Conservation (phyloP, 2,329 filamentous ascomycete species). For the Aspergillus unguis region DNA sequence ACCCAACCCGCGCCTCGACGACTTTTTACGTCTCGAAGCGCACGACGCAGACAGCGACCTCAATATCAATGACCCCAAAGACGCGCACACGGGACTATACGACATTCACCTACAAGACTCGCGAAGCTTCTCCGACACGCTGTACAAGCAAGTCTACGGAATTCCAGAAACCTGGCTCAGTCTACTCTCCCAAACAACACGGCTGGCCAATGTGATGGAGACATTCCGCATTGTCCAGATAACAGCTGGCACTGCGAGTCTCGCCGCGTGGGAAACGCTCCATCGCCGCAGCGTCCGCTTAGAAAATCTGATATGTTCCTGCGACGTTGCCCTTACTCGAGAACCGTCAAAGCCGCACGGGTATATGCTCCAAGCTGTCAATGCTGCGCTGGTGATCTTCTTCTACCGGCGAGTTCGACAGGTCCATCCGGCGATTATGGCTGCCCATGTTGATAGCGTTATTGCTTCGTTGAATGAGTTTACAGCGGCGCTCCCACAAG, state of each 20-base stretch:
- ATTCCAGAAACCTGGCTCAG: conserved; percentile 46
- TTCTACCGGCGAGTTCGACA: conserved; percentile 43
- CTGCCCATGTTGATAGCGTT: conserved; percentile 37
- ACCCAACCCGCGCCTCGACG: conserved; percentile 29
- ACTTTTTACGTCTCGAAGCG: conserved; percentile 39
- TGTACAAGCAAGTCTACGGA: conserved; percentile 43
- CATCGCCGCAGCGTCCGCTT: conserved; percentile 28
- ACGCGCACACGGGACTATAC: conserved; percentile 28
- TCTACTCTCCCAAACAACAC: conserved; percentile 44
- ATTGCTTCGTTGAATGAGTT: conserved; percentile 32
- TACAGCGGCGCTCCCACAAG: conserved; percentile 22
- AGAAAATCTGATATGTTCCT: conserved; percentile 36
- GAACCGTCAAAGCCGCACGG: conserved; percentile 20
- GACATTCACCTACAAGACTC: conserved; percentile 43
- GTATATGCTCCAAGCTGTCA: conserved; percentile 40
- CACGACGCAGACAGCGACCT: conserved; percentile 36
- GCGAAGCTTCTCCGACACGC: conserved; percentile 30
- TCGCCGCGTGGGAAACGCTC: conserved; percentile 27
- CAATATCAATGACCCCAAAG: conserved; percentile 39
- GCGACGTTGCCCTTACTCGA: conserved; percentile 19
- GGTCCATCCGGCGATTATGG: conserved; percentile 38
- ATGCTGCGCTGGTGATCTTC: conserved; percentile 40
- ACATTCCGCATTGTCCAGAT: conserved; percentile 23
- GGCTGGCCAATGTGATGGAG: conserved; percentile 40
- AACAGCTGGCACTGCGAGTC: conserved; percentile 10